A percentile compares a stretch with the other conserved stretches of the same genome.
These are phyloP conservation scores for Entonaema liquescens DNA, from an alignment of 495 filamentous ascomycete genomes.

Conservation along the genomic window DNA sequence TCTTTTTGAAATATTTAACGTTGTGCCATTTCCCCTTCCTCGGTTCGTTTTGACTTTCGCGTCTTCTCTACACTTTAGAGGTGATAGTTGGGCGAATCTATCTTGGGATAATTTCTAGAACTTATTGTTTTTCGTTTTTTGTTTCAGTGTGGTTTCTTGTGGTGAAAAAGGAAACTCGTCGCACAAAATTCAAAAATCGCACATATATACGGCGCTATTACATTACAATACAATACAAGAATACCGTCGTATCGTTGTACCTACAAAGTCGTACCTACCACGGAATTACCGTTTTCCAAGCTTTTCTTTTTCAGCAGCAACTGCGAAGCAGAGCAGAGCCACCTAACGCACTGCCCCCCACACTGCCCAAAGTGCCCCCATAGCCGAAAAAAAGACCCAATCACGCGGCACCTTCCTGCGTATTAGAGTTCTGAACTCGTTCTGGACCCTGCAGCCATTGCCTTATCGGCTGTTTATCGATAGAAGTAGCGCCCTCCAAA, in stretches of 20 bases:
- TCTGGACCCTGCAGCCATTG: slow-evolving; percentile 17
- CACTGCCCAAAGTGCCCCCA: neutral
- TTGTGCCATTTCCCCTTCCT: slow-evolving; percentile 6
- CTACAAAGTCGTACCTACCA: neutral
- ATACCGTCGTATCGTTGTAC: too few species aligned
- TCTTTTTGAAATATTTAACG: slow-evolving; percentile 32
- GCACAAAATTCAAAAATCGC: neutral
- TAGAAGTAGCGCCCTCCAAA: slow-evolving; percentile 12
- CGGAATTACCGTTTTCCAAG: slow-evolving; percentile 13
- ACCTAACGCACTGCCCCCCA: slow-evolving; percentile 3
- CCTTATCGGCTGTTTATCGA: slow-evolving; percentile 23
- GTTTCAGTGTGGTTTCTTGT: neutral
- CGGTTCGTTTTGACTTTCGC: neutral
- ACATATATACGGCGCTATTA: neutral
- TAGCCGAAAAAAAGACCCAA: slow-evolving; percentile 2
- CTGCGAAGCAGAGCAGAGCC: neutral
- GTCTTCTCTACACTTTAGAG: slow-evolving; percentile 9
- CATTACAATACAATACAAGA: neutral
- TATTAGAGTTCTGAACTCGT: slow-evolving; percentile 1
- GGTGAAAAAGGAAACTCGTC: slow-evolving; percentile 5
- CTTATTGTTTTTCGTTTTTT: slow-evolving; percentile 9
- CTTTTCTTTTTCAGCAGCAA: slow-evolving; percentile 1
- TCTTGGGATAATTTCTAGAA: slow-evolving; percentile 7
- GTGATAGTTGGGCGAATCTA: slow-evolving; percentile 9
- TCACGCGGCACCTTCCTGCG: slow-evolving; percentile 1